A percentile compares a stretch with the other conserved stretches of the same genome.
Conservation (phyloP, 148 eudicot species). For the Limonium bicolor region DNA sequence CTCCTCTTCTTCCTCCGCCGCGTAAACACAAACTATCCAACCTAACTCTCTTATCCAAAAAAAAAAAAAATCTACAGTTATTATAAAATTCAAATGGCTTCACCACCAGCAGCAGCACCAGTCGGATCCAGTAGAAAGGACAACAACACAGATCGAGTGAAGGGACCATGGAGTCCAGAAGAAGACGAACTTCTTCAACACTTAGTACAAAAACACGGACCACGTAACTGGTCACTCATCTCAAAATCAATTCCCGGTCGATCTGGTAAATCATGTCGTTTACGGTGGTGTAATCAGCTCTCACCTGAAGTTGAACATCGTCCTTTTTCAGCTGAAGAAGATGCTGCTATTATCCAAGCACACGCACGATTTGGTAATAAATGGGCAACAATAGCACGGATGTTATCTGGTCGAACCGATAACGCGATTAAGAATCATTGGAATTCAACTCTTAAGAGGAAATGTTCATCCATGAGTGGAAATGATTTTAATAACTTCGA, state of each 20-base stretch:
- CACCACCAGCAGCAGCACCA: too few species aligned
- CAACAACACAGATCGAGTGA: conserved; percentile 39
- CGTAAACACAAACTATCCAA: neutral
- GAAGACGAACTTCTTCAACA: conserved; percentile 31
- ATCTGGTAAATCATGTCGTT: conserved; percentile 47
- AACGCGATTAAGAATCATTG: conserved; percentile 59
- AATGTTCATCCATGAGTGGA: conserved; percentile 29
- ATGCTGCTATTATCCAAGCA: conserved; percentile 31
- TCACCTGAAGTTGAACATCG: conserved; percentile 55
- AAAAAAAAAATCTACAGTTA: too few species aligned
- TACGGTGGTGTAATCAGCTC: conserved; percentile 59
- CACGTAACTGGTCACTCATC: conserved; percentile 47
- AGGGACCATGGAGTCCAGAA: conserved; percentile 63
- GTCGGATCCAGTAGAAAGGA: too few species aligned
- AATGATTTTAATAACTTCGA: conserved; percentile 16
- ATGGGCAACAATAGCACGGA: conserved; percentile 55
- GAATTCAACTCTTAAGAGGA: conserved; percentile 49
- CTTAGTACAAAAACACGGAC: conserved; percentile 32
- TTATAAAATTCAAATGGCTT: too few species aligned
- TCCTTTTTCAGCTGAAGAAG: conserved; percentile 38
- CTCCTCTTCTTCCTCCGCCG: neutral
- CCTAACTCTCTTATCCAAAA: neutral
- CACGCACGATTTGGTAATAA: conserved; percentile 44
- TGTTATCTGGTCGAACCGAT: conserved; percentile 43
- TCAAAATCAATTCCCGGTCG: conserved; percentile 44